Evolutionary conservation across 2,329 filamentous ascomycete species (phyloP).

Genomic region (Calonectria henricotiae): DNA sequence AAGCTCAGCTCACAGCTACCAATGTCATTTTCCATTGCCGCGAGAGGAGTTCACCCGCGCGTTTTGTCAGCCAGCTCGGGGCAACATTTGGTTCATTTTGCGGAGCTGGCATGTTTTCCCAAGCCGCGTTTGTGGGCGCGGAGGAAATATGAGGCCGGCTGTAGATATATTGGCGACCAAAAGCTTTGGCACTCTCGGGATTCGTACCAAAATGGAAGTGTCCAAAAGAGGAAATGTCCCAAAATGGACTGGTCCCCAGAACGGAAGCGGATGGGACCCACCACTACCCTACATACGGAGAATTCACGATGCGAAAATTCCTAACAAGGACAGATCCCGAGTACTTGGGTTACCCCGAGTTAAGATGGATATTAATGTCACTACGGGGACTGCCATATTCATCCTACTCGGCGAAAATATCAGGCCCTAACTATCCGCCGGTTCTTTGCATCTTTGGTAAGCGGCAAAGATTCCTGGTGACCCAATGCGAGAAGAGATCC

Average conservation of each 20-base stretch:
- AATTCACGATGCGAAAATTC: background rate
- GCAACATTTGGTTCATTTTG: background rate
- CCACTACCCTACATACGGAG: background rate
- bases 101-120: background rate
- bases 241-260: background rate
- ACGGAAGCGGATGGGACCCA: background rate
- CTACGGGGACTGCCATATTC: background rate
- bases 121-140: background rate
- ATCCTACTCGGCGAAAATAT: background rate
- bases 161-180: background rate
- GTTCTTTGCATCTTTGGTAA: no score
- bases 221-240: slow-evolving; percentile 5
- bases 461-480: no score
- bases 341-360: background rate
- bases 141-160: slow-evolving; percentile 6
- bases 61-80: background rate
- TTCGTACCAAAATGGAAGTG: background rate
- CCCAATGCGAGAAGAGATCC: no score
- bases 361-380: background rate
- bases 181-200: background rate
- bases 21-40: background rate
- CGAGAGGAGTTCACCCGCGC: background rate
- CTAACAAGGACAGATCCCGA: background rate
- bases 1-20: background rate
- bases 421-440: no score